Conservation (phyloP, 257 asterid species). For the Solanum bulbocastanum region DNA sequence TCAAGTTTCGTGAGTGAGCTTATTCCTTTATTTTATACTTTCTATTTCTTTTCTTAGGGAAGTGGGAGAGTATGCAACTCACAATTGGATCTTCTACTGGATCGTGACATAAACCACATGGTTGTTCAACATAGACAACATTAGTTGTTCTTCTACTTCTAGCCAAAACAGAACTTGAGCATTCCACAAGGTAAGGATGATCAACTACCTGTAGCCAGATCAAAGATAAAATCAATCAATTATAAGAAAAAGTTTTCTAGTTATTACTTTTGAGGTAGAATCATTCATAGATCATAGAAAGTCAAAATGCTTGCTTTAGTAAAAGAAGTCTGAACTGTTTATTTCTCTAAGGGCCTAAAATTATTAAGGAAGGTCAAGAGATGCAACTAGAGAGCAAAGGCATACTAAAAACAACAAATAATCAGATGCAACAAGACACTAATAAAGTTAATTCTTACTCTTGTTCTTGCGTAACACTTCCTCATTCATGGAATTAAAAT, state of each 20-base stretch:
- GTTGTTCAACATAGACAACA: slow-evolving; percentile 25
- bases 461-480: background rate
- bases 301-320: background rate
- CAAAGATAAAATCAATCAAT: slow-evolving; percentile 3
- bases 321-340: background rate
- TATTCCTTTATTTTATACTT: background rate
- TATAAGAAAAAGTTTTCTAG: background rate
- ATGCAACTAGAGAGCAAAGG: background rate
- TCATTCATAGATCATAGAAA: background rate
- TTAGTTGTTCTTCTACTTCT: slow-evolving; percentile 36
- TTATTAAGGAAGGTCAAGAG: background rate
- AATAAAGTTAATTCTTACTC: background rate
- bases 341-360: background rate
- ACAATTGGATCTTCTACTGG: slow-evolving; percentile 70
- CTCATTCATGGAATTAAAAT: too few relatives aligned
- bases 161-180: slow-evolving; percentile 49
- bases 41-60: background rate
- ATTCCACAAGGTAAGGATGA: slow-evolving; percentile 92
- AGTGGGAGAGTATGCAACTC: slow-evolving; percentile 9
- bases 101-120: slow-evolving; percentile 58
- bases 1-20: background rate
- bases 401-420: background rate
- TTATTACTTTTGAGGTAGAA: too few relatives aligned
- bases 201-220: slow-evolving; percentile 60
- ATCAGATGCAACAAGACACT: background rate